phyloP scores from a whole-genome alignment of 371 early-diverging fungal genomes.

The Batrachochytrium dendrobatidis region DNA sequence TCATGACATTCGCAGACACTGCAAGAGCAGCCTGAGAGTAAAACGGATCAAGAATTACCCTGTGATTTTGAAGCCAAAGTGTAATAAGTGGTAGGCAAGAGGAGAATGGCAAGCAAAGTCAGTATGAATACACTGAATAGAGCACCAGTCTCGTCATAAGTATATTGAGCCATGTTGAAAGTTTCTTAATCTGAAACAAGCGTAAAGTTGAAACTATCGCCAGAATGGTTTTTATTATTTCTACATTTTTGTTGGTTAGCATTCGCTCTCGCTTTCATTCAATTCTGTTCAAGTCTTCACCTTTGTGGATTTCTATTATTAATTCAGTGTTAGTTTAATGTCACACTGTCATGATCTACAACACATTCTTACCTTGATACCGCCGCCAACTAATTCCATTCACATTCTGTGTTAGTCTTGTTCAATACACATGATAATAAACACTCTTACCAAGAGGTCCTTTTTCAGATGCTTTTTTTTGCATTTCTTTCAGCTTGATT shows the following conservation, averaged over 20 bases:
- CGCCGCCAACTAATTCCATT: neutral
- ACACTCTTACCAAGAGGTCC: constrained; percentile 50
- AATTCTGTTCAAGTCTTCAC: too few species aligned
- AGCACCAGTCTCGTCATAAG: constrained; percentile 90
- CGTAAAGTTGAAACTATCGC: too few species aligned
- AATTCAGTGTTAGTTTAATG: neutral
- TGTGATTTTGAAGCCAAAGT: too few species aligned
- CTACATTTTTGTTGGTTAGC: too few species aligned
- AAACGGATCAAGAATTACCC: too few species aligned
- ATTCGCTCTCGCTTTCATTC: too few species aligned
- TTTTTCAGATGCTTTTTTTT: constrained; percentile 66
- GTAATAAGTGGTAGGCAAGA: constrained; percentile 70
- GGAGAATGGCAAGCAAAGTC: constrained; percentile 66
- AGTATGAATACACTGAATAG: constrained; percentile 90
- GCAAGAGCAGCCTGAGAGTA: constrained; percentile 15
- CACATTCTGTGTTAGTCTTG: neutral
- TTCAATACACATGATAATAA: neutral
- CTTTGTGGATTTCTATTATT: constrained; percentile 1
- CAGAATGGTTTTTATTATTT: too few species aligned
- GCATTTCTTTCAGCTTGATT: constrained; percentile 71
- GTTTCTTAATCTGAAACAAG: neutral
- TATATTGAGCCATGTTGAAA: constrained; percentile 51
- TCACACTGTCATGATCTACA: neutral
- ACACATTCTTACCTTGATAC: neutral
- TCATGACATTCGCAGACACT: constrained; percentile 10